Percentiles rank a stretch among this genome's conserved stretches.
phyloP scores from a whole-genome alignment of 1,284 basidiomycete genomes.

The Cronartium quercuum region DNA sequence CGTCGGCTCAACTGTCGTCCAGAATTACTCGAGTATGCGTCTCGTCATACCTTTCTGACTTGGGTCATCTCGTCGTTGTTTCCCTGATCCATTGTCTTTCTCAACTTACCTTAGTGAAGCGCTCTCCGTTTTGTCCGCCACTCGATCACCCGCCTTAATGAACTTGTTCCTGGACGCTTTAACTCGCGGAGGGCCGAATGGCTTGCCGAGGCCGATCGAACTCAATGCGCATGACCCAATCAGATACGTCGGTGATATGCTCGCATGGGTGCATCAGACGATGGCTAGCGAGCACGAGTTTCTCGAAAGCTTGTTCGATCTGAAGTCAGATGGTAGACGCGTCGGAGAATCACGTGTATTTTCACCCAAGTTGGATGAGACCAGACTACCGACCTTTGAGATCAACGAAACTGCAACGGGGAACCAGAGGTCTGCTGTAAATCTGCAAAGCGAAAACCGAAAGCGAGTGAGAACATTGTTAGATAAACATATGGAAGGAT shows the following conservation, averaged over 20 bases:
- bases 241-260: constrained; percentile 94
- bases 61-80: background rate
- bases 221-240: constrained; percentile 93
- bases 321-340: constrained; percentile 63
- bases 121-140: constrained; percentile 67
- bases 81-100: background rate
- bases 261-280: constrained; percentile 95
- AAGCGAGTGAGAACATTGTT: constrained; percentile 73
- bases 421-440: background rate
- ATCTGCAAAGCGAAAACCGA: constrained; percentile 60
- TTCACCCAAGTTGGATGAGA: constrained; percentile 48
- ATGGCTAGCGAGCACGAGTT: constrained; percentile 92
- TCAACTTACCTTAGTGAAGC: constrained; percentile 59
- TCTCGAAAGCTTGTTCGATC: constrained; percentile 71
- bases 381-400: constrained; percentile 48
- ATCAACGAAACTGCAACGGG: background rate
- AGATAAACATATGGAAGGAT: constrained; percentile 73
- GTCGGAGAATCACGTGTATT: constrained; percentile 60
- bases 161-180: constrained; percentile 76
- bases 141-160: constrained; percentile 71
- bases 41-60: background rate
- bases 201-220: constrained; percentile 86
- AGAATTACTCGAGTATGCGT: constrained; percentile 67
- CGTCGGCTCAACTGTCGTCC: constrained; percentile 65
- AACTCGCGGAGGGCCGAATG: constrained; percentile 79